Conservation (phyloP, 169 alveolate species). For the Perkinsus olseni region DNA sequence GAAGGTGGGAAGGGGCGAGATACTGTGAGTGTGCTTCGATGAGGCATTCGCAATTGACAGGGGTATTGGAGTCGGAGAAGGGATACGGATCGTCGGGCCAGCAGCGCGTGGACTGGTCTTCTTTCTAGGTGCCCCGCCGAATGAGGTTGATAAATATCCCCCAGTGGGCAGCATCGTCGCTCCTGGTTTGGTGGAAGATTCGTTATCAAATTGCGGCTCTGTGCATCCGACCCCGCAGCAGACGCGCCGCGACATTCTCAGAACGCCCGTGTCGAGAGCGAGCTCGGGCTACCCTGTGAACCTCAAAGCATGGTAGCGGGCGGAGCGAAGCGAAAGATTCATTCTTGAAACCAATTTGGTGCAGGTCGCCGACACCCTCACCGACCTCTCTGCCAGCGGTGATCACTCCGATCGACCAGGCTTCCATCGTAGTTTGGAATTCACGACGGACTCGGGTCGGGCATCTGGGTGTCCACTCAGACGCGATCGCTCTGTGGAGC, state of each 20-base stretch:
- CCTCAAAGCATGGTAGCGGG: not conserved
- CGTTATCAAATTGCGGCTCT: not conserved
- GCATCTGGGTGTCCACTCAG: not conserved
- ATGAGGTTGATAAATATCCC: not conserved
- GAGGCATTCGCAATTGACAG: no score
- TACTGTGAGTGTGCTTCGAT: no score
- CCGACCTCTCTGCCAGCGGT: not conserved
- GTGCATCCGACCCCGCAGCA: not conserved
- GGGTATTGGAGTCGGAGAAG: no score
- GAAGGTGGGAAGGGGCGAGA: no score
- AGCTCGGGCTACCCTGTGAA: not conserved
- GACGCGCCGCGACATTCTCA: not conserved
- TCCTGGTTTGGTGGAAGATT: not conserved
- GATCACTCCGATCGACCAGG: not conserved
- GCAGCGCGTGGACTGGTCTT: not conserved
- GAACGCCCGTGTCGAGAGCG: not conserved
- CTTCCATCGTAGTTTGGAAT: not conserved
- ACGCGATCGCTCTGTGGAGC: not conserved
- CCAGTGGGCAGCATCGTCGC: not conserved
- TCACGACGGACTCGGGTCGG: not conserved
- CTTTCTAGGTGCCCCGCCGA: no score
- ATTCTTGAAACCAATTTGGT: not conserved
- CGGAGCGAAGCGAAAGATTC: not conserved
- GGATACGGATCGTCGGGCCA: no score
- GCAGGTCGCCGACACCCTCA: not conserved